Evolutionary conservation across 176 grass and related monocot genomes (phyloP).

Genomic region (Ampelocalamus luodianensis): DNA sequence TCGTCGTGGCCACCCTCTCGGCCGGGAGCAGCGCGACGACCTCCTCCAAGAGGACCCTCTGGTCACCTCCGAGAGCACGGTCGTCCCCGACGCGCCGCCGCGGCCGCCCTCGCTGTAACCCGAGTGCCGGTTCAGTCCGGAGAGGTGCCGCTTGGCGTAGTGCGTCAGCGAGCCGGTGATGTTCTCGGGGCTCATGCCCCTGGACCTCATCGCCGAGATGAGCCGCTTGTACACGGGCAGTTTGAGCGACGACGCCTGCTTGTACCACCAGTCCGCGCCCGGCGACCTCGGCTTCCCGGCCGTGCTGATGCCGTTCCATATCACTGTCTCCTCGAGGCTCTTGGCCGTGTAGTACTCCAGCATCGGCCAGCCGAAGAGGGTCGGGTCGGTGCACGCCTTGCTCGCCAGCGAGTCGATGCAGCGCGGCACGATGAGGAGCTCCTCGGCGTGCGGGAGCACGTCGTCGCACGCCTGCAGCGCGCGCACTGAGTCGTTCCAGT

Average conservation of each 20-base stretch:
- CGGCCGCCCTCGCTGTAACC: constrained; percentile 21
- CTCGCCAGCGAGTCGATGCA: constrained; percentile 76
- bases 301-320: constrained; percentile 67
- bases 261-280: constrained; percentile 77
- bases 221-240: constrained; percentile 77
- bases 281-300: constrained; percentile 47
- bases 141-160: constrained; percentile 69
- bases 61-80: constrained; percentile 58
- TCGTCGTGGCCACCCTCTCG: constrained; percentile 57
- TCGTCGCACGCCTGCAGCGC: constrained; percentile 63
- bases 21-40: constrained; percentile 63
- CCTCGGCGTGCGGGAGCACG: constrained; percentile 58
- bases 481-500: constrained; percentile 60
- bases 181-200: constrained; percentile 61
- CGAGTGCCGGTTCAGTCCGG: constrained; percentile 51
- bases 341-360: constrained; percentile 50
- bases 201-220: constrained; percentile 60
- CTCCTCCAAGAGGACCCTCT: constrained; percentile 69
- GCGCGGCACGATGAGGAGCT: constrained; percentile 59
- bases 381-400: constrained; percentile 72
- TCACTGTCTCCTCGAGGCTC: constrained; percentile 47
- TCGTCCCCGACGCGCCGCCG: neutral
- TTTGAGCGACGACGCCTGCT: constrained; percentile 58
- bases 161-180: constrained; percentile 75
- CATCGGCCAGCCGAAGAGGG: constrained; percentile 70